phyloP scores from a whole-genome alignment of 2,329 filamentous ascomycete species.

The Thelonectria olida region DNA sequence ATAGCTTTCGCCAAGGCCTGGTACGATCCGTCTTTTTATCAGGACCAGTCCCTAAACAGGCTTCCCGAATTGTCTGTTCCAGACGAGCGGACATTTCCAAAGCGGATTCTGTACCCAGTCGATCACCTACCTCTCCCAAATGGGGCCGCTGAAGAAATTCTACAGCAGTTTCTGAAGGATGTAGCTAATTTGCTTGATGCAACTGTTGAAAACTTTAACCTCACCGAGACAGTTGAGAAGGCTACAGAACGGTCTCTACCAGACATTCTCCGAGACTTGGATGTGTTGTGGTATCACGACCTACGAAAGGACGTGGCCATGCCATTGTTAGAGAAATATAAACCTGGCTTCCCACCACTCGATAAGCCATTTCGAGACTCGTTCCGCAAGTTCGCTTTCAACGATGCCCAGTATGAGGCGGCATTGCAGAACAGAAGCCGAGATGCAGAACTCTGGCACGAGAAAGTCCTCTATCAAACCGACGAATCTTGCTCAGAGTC shows the following conservation, averaged over 20 bases:
- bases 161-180: not conserved
- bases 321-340: not conserved
- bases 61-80: not conserved
- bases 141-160: not conserved
- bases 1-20: not conserved
- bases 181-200: not conserved
- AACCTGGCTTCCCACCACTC: not conserved
- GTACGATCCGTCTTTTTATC: not conserved
- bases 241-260: not conserved
- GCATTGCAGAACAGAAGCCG: not conserved
- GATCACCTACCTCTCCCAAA: not conserved
- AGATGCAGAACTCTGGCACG: not conserved
- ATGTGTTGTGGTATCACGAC: not conserved
- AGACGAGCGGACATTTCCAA: not conserved
- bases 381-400: not conserved
- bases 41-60: not conserved
- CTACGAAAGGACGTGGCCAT: not conserved
- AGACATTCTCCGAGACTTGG: not conserved
- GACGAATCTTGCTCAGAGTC: not conserved
- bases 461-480: not conserved
- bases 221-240: not conserved
- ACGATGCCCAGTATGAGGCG: not conserved
- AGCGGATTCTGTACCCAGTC: not conserved
- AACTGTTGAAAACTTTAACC: not conserved
- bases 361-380: not conserved